Conservation (phyloP, 2,329 filamentous ascomycete genomes). For the Cladosporium sp. region DNA sequence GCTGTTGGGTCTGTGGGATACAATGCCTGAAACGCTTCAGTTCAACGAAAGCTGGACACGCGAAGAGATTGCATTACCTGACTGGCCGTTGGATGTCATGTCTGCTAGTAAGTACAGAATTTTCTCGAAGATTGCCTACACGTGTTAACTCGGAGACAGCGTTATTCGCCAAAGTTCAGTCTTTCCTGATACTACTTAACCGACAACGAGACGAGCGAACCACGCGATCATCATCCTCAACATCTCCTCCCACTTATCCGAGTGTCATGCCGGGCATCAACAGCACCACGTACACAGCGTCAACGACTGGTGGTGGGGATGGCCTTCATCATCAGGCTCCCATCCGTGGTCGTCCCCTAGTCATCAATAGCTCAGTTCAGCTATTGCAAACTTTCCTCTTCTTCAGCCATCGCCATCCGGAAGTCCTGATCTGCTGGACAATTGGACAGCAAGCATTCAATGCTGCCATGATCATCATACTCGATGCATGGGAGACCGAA, state of each 20-base stretch:
- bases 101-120: conserved; percentile 37
- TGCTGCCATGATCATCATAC: conserved; percentile 46
- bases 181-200: conserved; percentile 47
- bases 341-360: conserved; percentile 36
- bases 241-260: conserved; percentile 1
- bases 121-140: too few species aligned
- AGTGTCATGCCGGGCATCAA: background rate
- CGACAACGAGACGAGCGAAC: conserved; percentile 40
- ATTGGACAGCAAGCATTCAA: conserved; percentile 50
- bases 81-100: conserved; percentile 45
- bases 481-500: conserved; percentile 43
- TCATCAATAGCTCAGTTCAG: conserved; percentile 39
- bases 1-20: conserved; percentile 40
- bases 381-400: conserved; percentile 45
- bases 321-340: conserved; percentile 24
- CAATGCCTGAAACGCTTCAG: conserved; percentile 44
- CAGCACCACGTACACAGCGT: background rate
- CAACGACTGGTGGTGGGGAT: conserved; percentile 11
- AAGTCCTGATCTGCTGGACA: conserved; percentile 45
- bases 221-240: conserved; percentile 17
- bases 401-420: conserved; percentile 40
- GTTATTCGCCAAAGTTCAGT: conserved; percentile 46
- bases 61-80: conserved; percentile 35
- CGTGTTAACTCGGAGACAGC: conserved; percentile 25
- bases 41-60: conserved; percentile 45